These are phyloP conservation scores for Leishmania martiniquensis DNA, from an alignment of 208 protist genomes.

Conservation along the genomic window DNA sequence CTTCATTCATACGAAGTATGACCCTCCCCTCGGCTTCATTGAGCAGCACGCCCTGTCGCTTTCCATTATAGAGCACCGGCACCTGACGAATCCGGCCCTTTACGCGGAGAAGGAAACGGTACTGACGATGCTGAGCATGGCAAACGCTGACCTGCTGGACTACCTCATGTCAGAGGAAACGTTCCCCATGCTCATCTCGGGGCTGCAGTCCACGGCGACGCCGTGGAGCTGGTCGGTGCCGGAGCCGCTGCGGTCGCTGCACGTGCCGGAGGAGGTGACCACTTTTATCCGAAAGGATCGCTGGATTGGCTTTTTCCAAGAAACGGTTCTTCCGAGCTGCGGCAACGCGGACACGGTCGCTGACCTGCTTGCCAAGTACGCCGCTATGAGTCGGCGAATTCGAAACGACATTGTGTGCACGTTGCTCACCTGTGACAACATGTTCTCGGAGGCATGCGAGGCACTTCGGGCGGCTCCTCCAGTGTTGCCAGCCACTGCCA, in stretches of 20 bases:
- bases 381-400: conserved; percentile 51
- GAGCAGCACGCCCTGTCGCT: conserved; percentile 77
- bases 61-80: conserved; percentile 64
- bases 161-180: conserved; percentile 45
- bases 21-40: conserved; percentile 74
- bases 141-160: conserved; percentile 62
- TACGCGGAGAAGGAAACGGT: conserved; percentile 52
- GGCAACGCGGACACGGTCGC: conserved; percentile 11
- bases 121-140: conserved; percentile 50
- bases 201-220: conserved; percentile 5
- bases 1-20: conserved; percentile 70
- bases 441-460: conserved; percentile 54
- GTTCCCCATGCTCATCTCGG: conserved; percentile 47
- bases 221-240: conserved; percentile 30
- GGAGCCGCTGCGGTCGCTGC: conserved; percentile 43
- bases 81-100: conserved; percentile 43
- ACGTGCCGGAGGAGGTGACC: conserved; percentile 46
- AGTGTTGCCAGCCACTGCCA: neutral
- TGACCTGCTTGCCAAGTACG: conserved; percentile 29
- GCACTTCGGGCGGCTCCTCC: conserved; percentile 50
- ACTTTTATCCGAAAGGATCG: conserved; percentile 53
- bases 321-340: conserved; percentile 31
- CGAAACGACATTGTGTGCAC: conserved; percentile 69
- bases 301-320: conserved; percentile 47
- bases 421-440: conserved; percentile 53